A percentile compares a stretch with the other conserved stretches of the same genome.
Evolutionary conservation across 331 rosid genomes (phyloP).

Genomic region (Dryas integrifolia): DNA sequence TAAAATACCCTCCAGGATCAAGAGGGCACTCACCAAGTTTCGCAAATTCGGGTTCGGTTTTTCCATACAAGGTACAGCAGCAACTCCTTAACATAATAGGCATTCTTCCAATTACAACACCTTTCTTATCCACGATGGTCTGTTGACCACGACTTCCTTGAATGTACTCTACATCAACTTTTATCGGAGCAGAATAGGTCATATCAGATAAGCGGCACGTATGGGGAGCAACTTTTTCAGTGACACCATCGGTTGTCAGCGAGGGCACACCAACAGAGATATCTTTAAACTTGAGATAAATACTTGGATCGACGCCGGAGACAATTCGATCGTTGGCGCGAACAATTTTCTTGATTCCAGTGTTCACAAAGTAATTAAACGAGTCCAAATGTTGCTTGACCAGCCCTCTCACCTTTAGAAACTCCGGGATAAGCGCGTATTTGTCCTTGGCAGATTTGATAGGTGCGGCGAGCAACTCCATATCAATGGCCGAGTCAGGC

Average conservation of each 20-base stretch:
- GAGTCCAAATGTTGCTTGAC: constrained; percentile 96
- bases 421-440: constrained; percentile 82
- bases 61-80: constrained; percentile 62
- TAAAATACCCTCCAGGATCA: constrained; percentile 96
- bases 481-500: constrained; percentile 41
- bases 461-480: constrained; percentile 64
- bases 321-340: constrained; percentile 57
- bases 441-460: constrained; percentile 76
- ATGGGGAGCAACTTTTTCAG: constrained; percentile 57
- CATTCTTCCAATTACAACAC: constrained; percentile 70
- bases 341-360: constrained; percentile 69
- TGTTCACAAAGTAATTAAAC: constrained; percentile 70
- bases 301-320: constrained; percentile 40
- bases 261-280: constrained; percentile 67
- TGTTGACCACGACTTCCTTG: constrained; percentile 48
- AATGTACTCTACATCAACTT: constrained; percentile 65
- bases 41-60: constrained; percentile 85
- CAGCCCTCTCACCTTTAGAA: constrained; percentile 82
- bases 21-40: constrained; percentile 91
- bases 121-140: constrained; percentile 30
- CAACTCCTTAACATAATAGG: constrained; percentile 87
- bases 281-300: constrained; percentile 59
- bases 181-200: constrained; percentile 87
- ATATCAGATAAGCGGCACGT: constrained; percentile 74
- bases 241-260: constrained; percentile 38